A percentile compares a stretch with the other conserved stretches of the same genome.
These are phyloP conservation scores for Sugiyamaella neomexicana DNA, from an alignment of 1,139 yeast genomes.

Conservation along the genomic window DNA sequence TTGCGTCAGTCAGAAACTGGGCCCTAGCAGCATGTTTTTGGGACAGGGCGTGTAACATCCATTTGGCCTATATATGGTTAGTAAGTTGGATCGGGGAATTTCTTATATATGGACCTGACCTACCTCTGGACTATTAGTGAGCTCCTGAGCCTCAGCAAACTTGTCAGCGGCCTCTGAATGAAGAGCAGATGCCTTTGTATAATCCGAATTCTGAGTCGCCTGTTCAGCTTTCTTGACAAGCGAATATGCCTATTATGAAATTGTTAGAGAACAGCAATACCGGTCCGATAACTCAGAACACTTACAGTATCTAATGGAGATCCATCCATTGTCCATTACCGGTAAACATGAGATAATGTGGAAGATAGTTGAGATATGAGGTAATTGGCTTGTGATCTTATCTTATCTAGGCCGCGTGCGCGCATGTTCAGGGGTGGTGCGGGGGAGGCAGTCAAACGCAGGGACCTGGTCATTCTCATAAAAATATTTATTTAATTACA, in stretches of 20 bases:
- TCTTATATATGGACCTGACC: neutral
- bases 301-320: constrained; percentile 27
- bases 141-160: constrained; percentile 33
- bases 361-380: neutral
- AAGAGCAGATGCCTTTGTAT: constrained; percentile 30
- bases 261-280: constrained; percentile 7
- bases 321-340: constrained; percentile 22
- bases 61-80: constrained; percentile 30
- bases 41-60: constrained; percentile 33
- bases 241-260: constrained; percentile 32
- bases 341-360: neutral
- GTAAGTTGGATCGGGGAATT: neutral
- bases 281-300: neutral
- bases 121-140: constrained; percentile 22
- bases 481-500: too few relatives aligned
- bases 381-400: too few relatives aligned
- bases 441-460: too few relatives aligned
- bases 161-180: constrained; percentile 34
- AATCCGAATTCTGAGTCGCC: constrained; percentile 36
- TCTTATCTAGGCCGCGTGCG: too few relatives aligned
- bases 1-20: constrained; percentile 25
- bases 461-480: too few relatives aligned
- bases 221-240: constrained; percentile 38
- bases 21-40: constrained; percentile 32
- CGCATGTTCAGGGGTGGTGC: too few relatives aligned